Percentiles rank a stretch among this genome's conserved stretches.
Conservation (phyloP, 768 basidiomycete species). For the Saitozyma podzolica region DNA sequence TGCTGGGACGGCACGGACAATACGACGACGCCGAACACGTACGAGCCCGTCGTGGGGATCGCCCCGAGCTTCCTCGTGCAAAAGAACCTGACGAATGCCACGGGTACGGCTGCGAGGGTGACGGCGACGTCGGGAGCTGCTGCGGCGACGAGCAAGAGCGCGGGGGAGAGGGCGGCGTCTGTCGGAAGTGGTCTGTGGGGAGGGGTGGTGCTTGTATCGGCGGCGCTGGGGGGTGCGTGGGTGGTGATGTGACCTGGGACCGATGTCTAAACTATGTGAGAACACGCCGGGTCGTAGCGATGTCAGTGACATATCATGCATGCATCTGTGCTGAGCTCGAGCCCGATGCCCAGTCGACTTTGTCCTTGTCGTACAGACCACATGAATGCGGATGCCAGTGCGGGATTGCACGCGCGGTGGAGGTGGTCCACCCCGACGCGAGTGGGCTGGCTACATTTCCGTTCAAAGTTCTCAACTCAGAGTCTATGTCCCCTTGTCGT, state of each 20-base stretch:
- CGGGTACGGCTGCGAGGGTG: constrained; percentile 1
- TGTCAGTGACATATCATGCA: not conserved
- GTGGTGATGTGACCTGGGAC: not conserved
- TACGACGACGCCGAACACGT: constrained; percentile 29
- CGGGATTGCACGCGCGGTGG: too few species aligned
- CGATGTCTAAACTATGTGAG: not conserved
- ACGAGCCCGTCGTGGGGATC: constrained; percentile 41
- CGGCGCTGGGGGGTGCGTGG: not conserved
- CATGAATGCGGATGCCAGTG: too few species aligned
- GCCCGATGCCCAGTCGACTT: constrained; percentile 1
- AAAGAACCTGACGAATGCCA: constrained; percentile 13
- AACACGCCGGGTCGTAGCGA: not conserved
- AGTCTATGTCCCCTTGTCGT: too few species aligned
- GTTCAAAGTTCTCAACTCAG: too few species aligned
- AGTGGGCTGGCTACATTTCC: too few species aligned
- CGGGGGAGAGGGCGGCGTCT: not conserved
- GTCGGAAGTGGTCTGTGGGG: not conserved
- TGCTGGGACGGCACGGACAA: constrained; percentile 51
- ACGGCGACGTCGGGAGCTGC: not conserved
- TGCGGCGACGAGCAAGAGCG: constrained; percentile 3
- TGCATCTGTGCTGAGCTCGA: not conserved
- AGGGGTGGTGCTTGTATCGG: not conserved
- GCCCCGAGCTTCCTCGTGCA: constrained; percentile 31
- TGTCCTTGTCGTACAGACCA: not conserved
- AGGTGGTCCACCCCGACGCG: too few species aligned